These are phyloP conservation scores for Triticum timopheevii DNA, from an alignment of 176 grass and related monocot species.

Conservation along the genomic window DNA sequence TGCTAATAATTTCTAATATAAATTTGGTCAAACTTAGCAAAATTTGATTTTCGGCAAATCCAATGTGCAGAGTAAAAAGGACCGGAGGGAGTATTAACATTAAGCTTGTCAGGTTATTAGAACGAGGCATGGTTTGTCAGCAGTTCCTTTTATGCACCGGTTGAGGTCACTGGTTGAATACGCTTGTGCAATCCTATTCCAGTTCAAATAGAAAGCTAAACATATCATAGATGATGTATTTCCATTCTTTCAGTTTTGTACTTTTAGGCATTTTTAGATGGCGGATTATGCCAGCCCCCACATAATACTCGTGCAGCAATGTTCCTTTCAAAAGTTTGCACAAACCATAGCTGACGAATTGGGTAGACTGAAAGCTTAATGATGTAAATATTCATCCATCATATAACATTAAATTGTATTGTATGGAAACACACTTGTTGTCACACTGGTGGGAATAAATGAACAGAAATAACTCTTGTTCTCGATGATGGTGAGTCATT, in stretches of 20 bases:
- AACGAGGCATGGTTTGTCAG: constrained; percentile 4
- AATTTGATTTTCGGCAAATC: no score
- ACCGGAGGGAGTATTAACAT: not conserved
- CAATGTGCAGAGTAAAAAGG: no score
- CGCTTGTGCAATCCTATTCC: not conserved
- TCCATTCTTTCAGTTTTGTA: not conserved
- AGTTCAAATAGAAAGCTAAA: constrained; percentile 13
- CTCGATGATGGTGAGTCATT: not conserved
- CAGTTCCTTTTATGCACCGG: constrained; percentile 15
- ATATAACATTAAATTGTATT: not conserved
- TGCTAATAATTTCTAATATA: no score
- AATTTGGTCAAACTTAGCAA: no score
- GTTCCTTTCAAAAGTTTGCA: not conserved
- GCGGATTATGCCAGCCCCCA: not conserved
- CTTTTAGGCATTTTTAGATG: not conserved
- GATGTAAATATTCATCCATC: not conserved
- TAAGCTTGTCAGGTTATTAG: not conserved
- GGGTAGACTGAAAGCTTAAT: not conserved
- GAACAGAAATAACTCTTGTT: constrained; percentile 1
- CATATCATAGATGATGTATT: not conserved
- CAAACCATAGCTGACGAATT: not conserved
- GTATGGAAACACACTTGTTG: not conserved
- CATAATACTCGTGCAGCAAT: not conserved
- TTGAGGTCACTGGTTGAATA: constrained; percentile 12
- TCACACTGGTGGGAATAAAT: not conserved